Evolutionary conservation across 768 basidiomycete species (phyloP).

Genomic region (Dentipellis fragilis): DNA sequence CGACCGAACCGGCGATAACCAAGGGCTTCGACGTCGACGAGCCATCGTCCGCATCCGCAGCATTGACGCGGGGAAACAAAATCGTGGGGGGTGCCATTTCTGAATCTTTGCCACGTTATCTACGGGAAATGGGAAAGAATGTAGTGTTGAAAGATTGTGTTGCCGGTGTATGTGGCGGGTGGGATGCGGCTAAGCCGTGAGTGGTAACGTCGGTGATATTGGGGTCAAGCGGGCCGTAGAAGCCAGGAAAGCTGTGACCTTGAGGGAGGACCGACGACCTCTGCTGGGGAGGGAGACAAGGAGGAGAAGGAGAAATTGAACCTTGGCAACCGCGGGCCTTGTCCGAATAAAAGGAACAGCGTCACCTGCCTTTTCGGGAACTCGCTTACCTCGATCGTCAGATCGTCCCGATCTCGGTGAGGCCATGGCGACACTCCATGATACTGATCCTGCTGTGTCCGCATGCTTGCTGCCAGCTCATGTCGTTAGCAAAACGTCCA

Average conservation of each 20-base stretch:
- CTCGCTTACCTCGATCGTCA: too few species aligned
- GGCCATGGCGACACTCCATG: too few species aligned
- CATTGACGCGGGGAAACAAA: background rate
- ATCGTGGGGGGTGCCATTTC: slow-evolving; percentile 8
- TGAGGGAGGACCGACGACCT: too few species aligned
- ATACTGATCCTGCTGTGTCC: too few species aligned
- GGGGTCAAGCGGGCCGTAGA: background rate
- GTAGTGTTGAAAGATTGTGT: background rate
- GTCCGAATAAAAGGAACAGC: background rate
- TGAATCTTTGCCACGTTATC: background rate
- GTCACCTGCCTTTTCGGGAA: background rate
- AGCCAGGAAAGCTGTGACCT: too few species aligned
- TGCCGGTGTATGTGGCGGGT: background rate
- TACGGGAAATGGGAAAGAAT: background rate
- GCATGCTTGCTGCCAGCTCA: too few species aligned
- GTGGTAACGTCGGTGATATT: background rate
- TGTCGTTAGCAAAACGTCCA: too few species aligned
- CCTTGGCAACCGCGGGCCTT: background rate
- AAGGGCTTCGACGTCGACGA: slow-evolving; percentile 16
- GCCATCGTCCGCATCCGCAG: background rate
- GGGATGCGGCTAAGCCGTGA: background rate
- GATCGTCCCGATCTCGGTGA: too few species aligned
- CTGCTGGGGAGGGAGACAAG: background rate
- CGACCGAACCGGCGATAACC: slow-evolving; percentile 41
- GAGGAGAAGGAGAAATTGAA: background rate